A percentile compares a stretch with the other conserved stretches of the same genome.
phyloP scores from a whole-genome alignment of 1,284 basidiomycete genomes.

The Ustilago cynodontis region DNA sequence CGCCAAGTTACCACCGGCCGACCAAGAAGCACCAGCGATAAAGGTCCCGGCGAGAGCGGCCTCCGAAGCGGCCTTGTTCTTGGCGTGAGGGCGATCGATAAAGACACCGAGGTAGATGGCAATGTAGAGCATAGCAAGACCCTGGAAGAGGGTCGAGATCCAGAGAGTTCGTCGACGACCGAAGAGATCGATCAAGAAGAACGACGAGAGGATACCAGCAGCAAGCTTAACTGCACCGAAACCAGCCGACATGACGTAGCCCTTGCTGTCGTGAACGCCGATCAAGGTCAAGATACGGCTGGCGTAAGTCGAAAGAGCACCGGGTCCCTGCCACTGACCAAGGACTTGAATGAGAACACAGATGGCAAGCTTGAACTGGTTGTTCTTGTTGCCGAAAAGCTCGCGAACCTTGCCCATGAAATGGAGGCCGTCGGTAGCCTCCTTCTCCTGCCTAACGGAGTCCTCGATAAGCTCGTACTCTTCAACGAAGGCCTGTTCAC shows the following conservation, averaged over 20 bases:
- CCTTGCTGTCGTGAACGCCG: slow-evolving; percentile 39
- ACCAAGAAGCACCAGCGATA: slow-evolving; percentile 48
- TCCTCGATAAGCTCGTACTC: slow-evolving; percentile 49
- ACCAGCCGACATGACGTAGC: slow-evolving; percentile 50
- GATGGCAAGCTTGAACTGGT: slow-evolving; percentile 50
- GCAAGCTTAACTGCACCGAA: slow-evolving; percentile 51
- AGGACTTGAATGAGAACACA: slow-evolving; percentile 46
- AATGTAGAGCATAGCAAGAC: slow-evolving; percentile 48
- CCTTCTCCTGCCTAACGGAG: slow-evolving; percentile 39
- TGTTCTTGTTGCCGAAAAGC: slow-evolving; percentile 44
- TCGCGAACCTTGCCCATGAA: slow-evolving; percentile 38
- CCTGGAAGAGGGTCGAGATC: slow-evolving; percentile 40
- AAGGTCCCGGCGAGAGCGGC: slow-evolving; percentile 47
- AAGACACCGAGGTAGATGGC: slow-evolving; percentile 49
- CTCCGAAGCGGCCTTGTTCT: slow-evolving; percentile 36
- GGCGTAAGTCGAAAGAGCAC: slow-evolving; percentile 52
- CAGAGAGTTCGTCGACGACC: slow-evolving; percentile 50
- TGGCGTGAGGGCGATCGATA: slow-evolving; percentile 37
- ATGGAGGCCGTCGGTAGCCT: slow-evolving; percentile 36
- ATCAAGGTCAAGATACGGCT: slow-evolving; percentile 47
- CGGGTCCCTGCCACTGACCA: slow-evolving; percentile 48
- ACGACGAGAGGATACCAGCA: slow-evolving; percentile 46
- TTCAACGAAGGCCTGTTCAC: slow-evolving; percentile 35
- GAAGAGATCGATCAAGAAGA: slow-evolving; percentile 53
- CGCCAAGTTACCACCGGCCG: slow-evolving; percentile 48